Base-by-base conservation (phyloP, 2,329 filamentous ascomycete species). In the Verticillium nonalfalfae region DNA sequence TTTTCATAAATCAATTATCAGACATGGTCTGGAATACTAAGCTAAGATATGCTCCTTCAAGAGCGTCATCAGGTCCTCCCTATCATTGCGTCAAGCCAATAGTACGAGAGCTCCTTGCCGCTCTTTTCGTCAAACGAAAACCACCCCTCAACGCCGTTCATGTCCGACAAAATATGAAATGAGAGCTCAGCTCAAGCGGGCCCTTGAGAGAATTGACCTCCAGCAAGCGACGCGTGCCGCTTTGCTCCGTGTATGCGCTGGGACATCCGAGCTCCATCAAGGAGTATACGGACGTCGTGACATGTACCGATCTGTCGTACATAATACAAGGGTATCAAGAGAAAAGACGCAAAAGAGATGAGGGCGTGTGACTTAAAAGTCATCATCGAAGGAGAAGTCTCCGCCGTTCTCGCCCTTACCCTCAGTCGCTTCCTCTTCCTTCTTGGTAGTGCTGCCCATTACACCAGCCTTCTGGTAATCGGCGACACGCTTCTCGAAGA, bases 381-480 rank as follows among this genome's bases (percentile, higher is more conserved):
- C 95, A 68, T 98, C 94, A 69, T 98, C 93, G 71, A 99, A 98
- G 75, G 79, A 84, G 80, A 99, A 96, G 80, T 94, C 92, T 66
- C 91, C 90, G 40, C 84, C 84, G 66, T 86, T 86, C 71, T 83
- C 81, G 66, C 76, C 76, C 75, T 84, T 79, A 65, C 80, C 74
- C 63, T 86, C 78, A 11, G 79, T 74, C 21, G 72, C 69, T 6
- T 74, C 75, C 10, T 81, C 76, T 21, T 80, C 75, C 75, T 90
- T 88, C 82, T 93, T 93, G 80, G 90, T 90, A 70, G 89, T 90
- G 80, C 90, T 93, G 72, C 89, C 89, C 92, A 99, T 96, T 77
- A 99, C 94, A 82, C 95, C 95, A 40, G 95, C 93, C 86, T 99
- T 99, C 81, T 99, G 95, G 86, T 99, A 99, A 74, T 99, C 95